Base-by-base conservation (phyloP, 805 yeast genomes). In the Yarrowia sp. region DNA sequence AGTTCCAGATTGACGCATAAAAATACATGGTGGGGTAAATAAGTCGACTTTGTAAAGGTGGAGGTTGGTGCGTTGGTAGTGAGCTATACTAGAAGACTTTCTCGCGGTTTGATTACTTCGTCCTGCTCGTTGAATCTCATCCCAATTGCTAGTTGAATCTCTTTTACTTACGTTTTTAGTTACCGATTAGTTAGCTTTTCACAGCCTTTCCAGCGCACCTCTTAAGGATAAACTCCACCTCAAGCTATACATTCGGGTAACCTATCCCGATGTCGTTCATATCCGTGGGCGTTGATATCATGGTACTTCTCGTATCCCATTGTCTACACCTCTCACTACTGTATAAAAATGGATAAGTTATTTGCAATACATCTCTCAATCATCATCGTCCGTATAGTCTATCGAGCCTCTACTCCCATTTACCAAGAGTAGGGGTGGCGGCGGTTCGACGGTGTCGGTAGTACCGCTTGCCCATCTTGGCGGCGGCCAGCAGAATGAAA, bases 331-430 rank as follows among this genome's bases (percentile, higher is more conserved):
- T 11, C 40, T 1, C 40, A 2, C 46, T 4, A 49, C 55, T 14
- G 12, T 12, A 12, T 16, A 32, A 26, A 32, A 12, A 11, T 42
- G 26, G 61, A 32, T 45, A 45, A 59, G 65, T 56, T 56, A 56
- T 56, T 56, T 56, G 63, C 48, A 56, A 56, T 53, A 41, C 63
- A 41, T 41, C 40, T 40, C 63, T 56, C 61, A 55, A 55, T 40
- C 61, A 36, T 52, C 59, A 41, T 56, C 45, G 58, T 53, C 15
- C 41, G 4, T 15, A 52, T 40, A 38, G 59, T 53, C 59, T 19
- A 40, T 19, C 11, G 45, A 8, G 16, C 8, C 15, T 36, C 48
- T 63, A 63, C 56, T 63, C 67, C 67, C 67, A 63, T 63, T 63
- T 63, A 15, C 67, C 67, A 14, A 63, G 67, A 22, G 45, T 38